These are phyloP conservation scores for Ganoderma sinense DNA, from an alignment of 1,284 basidiomycete genomes.

Conservation along the genomic window DNA sequence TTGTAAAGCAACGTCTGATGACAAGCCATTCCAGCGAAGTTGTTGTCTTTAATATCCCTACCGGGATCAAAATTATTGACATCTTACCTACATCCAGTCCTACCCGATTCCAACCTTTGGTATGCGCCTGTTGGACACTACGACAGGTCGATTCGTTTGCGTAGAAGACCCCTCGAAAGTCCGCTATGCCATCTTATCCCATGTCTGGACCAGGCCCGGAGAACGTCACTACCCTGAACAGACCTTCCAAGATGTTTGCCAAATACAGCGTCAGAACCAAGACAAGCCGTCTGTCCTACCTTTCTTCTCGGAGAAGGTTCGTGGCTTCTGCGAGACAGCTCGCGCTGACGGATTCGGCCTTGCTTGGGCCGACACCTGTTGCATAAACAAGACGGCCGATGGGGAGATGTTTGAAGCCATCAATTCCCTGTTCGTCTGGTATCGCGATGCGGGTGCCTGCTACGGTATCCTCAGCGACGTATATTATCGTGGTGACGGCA, in stretches of 20 bases:
- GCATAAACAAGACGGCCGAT: not conserved
- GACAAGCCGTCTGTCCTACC: not conserved
- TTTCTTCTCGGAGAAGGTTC: not conserved
- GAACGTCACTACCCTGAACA: not conserved
- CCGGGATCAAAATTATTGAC: conserved; percentile 49
- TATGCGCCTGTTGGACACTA: not conserved
- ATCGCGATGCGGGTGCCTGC: not conserved
- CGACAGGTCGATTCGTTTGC: not conserved
- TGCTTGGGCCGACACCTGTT: not conserved
- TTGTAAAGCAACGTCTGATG: no score
- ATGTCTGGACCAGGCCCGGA: not conserved
- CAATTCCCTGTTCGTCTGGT: not conserved
- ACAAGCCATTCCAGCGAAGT: no score
- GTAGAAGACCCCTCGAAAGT: not conserved
- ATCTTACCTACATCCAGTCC: conserved; percentile 43
- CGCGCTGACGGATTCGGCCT: not conserved
- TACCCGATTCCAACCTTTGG: not conserved
- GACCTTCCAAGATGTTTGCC: not conserved
- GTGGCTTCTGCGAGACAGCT: not conserved
- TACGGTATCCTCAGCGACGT: not conserved
- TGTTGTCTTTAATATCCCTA: no score
- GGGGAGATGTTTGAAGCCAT: not conserved
- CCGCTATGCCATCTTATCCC: not conserved
- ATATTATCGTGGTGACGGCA: not conserved
- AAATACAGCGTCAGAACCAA: not conserved